Conservation (phyloP, 106 monocot species). For the Dactylorhiza incarnata region DNA sequence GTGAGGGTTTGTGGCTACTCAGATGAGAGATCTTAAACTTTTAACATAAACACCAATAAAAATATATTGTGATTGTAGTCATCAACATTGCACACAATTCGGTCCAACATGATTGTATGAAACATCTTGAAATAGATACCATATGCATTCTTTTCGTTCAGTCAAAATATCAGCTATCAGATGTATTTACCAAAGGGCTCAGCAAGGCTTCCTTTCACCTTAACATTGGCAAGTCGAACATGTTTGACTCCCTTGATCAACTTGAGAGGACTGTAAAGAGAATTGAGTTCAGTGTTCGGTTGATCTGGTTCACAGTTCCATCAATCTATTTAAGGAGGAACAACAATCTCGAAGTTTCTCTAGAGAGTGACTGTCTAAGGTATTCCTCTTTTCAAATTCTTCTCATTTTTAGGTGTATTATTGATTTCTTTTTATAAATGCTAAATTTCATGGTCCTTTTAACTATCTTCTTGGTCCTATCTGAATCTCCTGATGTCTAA, state of each 20-base stretch:
- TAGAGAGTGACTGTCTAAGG: neutral
- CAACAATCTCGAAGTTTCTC: too few species aligned
- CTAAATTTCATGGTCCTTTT: too few species aligned
- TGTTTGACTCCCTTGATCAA: too few species aligned
- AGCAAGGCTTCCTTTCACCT: neutral
- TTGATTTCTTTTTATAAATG: too few species aligned
- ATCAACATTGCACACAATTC: neutral
- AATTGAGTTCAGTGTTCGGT: neutral
- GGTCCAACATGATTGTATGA: too few species aligned
- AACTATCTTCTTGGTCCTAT: too few species aligned
- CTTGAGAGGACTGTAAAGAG: neutral
- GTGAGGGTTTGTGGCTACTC: too few species aligned
- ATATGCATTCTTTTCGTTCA: neutral
- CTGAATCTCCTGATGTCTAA: too few species aligned
- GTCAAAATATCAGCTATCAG: neutral
- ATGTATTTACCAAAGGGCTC: neutral
- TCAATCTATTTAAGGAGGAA: neutral
- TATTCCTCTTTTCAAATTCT: neutral
- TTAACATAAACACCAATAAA: neutral
- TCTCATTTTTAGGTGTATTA: too few species aligned
- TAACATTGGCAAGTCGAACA: too few species aligned
- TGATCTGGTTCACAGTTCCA: neutral
- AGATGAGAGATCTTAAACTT: neutral
- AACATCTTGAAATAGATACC: neutral
- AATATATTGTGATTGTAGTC: neutral